Evolutionary conservation across 164 flowering plant genomes (phyloP), one percentile per base, ranked within the genome.

Genomic region (Platanus orientalis): DNA sequence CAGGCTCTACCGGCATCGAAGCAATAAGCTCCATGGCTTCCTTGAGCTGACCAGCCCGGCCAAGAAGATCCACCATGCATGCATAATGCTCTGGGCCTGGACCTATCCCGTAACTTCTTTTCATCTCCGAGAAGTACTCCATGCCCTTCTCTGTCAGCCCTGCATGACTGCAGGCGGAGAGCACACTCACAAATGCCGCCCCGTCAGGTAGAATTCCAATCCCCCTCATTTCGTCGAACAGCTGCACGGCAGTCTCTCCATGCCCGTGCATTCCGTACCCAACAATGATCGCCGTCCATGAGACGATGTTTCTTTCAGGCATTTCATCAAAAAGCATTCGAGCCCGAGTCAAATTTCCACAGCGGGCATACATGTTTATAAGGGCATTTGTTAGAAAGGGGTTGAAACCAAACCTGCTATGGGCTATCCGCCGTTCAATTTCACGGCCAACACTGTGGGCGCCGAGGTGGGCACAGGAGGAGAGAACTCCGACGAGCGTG

Each of bases 191-290:
- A 51, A 85, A 88, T 12, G 76, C 90, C 4, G 91, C 52, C 7
- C 71, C 75, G 66, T 93, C 95, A 17, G 96, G 97, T 49, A 50
- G 66, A 64, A 80, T 70, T 4, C 90, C 90, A 42, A 49, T 57
- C 56, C 44, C 57, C 6, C 73, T 62, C 98, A 93, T 93, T 24
- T 81, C 79, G 39, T 84, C 84, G 57, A 93, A 93, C 25, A 90
- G 84, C 62, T 68, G 58, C 47, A 78, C 75, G 0, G 92, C 93
- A 51, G 64, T 55, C 25, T 84, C 81, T 49, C 96, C 97, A 28
- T 80, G 79, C 23, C 96, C 98, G 64, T 93, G 98, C 80, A 88
- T 76, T 42, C 98, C 98, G 62, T 87, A 90, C n/a, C 97, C 94
- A 51, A 80, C 80, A 58, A 93, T 85, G 11, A 90, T 82, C 25